Conservation (phyloP, 306 rosid species). For the Cucumis sativus region DNA sequence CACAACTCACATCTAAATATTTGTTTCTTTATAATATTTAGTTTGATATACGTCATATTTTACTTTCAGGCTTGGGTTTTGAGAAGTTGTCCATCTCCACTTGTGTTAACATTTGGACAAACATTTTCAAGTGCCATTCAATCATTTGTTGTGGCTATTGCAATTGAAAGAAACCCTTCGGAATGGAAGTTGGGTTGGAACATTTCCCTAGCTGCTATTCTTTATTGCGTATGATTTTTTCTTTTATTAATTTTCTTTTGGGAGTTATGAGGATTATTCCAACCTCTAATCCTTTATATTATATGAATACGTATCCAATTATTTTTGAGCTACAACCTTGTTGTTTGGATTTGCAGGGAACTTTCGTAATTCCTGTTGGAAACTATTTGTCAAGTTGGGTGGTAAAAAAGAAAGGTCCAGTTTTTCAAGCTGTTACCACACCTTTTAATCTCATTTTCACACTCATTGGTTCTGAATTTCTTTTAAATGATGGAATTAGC, state of each 20-base stretch:
- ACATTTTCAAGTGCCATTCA: conserved; percentile 55
- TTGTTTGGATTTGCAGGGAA: neutral
- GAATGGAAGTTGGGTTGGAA: conserved; percentile 69
- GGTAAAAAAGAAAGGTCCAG: conserved; percentile 1
- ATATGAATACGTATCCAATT: too few species aligned
- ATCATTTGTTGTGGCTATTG: conserved; percentile 46
- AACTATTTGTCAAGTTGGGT: conserved; percentile 1
- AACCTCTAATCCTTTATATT: too few species aligned
- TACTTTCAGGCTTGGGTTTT: conserved; percentile 31
- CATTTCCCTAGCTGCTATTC: conserved; percentile 45
- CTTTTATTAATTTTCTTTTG: too few species aligned
- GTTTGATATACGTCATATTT: too few species aligned
- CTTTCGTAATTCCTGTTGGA: neutral
- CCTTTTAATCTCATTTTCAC: conserved; percentile 6
- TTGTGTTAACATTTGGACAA: conserved; percentile 59
- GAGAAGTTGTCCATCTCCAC: conserved; percentile 60
- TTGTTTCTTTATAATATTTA: too few species aligned
- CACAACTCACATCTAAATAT: too few species aligned
- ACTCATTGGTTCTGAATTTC: neutral
- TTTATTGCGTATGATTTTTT: conserved; percentile 34
- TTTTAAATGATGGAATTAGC: neutral
- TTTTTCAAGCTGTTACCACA: conserved; percentile 5
- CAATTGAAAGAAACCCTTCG: conserved; percentile 43
- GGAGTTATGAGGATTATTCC: too few species aligned
- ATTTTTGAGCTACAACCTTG: too few species aligned